These are phyloP conservation scores for Pleurotus salmoneostramineus DNA, from an alignment of 768 basidiomycete genomes.

Conservation along the genomic window DNA sequence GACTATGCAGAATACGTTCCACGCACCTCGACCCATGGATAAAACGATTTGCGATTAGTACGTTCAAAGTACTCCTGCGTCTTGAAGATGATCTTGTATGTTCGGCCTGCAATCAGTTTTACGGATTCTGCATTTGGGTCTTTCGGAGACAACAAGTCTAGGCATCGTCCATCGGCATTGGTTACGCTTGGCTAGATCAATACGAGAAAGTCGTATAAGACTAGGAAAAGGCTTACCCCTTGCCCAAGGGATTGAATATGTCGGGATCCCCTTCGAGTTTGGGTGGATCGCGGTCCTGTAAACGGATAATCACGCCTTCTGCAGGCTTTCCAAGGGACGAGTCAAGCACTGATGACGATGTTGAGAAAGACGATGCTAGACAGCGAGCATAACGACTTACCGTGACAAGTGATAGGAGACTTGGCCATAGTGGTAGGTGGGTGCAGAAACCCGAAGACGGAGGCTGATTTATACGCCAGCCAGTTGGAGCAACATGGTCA, in stretches of 20 bases:
- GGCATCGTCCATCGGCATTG: slow-evolving; percentile 79
- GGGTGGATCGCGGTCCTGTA: slow-evolving; percentile 47
- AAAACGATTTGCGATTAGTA: slow-evolving; percentile 67
- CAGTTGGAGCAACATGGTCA: background rate
- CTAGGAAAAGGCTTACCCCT: slow-evolving; percentile 42
- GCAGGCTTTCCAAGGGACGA: slow-evolving; percentile 82
- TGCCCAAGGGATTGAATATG: slow-evolving; percentile 50
- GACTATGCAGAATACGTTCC: background rate
- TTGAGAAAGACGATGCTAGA: background rate
- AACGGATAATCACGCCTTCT: slow-evolving; percentile 55
- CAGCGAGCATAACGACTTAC: slow-evolving; percentile 31
- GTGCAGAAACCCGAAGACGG: background rate
- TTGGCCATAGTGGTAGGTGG: slow-evolving; percentile 33
- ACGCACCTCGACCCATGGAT: slow-evolving; percentile 86
- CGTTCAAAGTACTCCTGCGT: slow-evolving; percentile 78
- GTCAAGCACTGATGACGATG: slow-evolving; percentile 67
- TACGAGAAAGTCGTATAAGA: slow-evolving; percentile 1
- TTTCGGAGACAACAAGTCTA: slow-evolving; percentile 61
- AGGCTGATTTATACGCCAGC: background rate
- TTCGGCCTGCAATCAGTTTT: slow-evolving; percentile 47
- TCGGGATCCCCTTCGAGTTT: slow-evolving; percentile 28
- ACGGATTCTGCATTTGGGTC: slow-evolving; percentile 36
- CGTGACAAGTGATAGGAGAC: slow-evolving; percentile 91
- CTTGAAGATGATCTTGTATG: slow-evolving; percentile 85
- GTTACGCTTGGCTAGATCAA: slow-evolving; percentile 48